Percentiles rank a stretch among this genome's conserved stretches.
These are phyloP conservation scores for Williopsis jadinii DNA, from an alignment of 1,139 yeast genomes.

Conservation along the genomic window DNA sequence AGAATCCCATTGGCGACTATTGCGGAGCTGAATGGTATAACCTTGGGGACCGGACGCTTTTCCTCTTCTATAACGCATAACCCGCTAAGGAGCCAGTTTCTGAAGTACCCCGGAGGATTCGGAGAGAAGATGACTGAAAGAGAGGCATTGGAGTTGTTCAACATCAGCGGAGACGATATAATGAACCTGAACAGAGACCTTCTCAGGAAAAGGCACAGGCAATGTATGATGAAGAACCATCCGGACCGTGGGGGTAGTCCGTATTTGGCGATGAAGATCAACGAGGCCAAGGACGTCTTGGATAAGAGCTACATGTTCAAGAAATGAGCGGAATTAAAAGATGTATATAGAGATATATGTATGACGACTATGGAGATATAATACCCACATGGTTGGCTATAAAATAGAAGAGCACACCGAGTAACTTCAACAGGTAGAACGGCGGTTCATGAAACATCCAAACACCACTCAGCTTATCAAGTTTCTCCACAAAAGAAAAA, in stretches of 20 bases:
- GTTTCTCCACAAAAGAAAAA: too few relatives aligned
- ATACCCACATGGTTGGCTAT: neutral
- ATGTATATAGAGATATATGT: neutral
- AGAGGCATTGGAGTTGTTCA: slow-evolving; percentile 51
- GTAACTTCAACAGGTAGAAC: too few relatives aligned
- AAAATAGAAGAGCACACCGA: too few relatives aligned
- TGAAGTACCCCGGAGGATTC: slow-evolving; percentile 45
- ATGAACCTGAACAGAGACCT: slow-evolving; percentile 34
- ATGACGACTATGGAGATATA: neutral
- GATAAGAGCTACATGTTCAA: slow-evolving; percentile 42
- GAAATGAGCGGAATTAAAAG: neutral
- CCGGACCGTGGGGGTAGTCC: slow-evolving; percentile 76
- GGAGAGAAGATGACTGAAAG: slow-evolving; percentile 47
- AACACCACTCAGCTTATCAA: too few relatives aligned
- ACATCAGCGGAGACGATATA: slow-evolving; percentile 48
- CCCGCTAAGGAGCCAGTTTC: slow-evolving; percentile 27
- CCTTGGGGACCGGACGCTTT: slow-evolving; percentile 5
- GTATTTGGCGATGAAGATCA: slow-evolving; percentile 64
- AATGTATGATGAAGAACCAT: slow-evolving; percentile 61
- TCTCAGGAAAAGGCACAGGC: slow-evolving; percentile 51
- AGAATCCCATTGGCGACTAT: slow-evolving; percentile 48
- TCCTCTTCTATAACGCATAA: slow-evolving; percentile 13
- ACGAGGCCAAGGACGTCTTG: slow-evolving; percentile 64
- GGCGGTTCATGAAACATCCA: too few relatives aligned
- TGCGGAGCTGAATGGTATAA: slow-evolving; percentile 41